Base-by-base conservation (phyloP, 345 rosid genomes). In the Salix viminalis region DNA sequence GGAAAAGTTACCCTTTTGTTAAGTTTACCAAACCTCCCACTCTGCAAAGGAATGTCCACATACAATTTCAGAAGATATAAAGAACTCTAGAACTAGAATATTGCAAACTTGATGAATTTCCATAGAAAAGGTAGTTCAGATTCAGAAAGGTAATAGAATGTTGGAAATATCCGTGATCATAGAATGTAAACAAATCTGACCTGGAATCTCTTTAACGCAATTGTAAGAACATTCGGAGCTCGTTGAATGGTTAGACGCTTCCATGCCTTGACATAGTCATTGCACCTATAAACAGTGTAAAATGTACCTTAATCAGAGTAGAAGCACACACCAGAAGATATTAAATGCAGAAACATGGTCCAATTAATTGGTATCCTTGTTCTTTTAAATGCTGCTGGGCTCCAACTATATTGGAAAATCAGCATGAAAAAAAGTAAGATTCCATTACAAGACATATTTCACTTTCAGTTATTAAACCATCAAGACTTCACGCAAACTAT, bases 21-120 rank as follows among this genome's bases (percentile, higher is more conserved):
- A 83, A 96, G 93, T 87, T 96, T 96, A 52, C 99, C 99, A 67
- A 89, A 96, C 79, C 93, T 91, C 56, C 99, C 99, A 78, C 98
- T 90, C 99, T 96, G 93, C 75, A 84, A 72, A 85, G 3, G 69
- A 37, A 79, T 72, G 76, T 75, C 69, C 70, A 77, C 6, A 71
- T 56, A 65, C 62, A 36, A 46, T 68, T 30, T 73, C 34, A 83
- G 46, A 71, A 26, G 21, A 4, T 30, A 34, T 15, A n/a, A 5
- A 60, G 42, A 39, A 21, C 50, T 62, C 30, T 72, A 36, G 46
- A 28, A 41, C n/a, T 76, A 46, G 39, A 21, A 64, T 67, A 21
- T 41, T 39, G 2, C 16, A 68, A 60, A 67, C 48, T 16, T 7
- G 4, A 19, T 54, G 66, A 52, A 52, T 37, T 12, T 44, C 28